Conservation (phyloP, 495 filamentous ascomycete genomes). For the Trichoderma orchidacearum region DNA sequence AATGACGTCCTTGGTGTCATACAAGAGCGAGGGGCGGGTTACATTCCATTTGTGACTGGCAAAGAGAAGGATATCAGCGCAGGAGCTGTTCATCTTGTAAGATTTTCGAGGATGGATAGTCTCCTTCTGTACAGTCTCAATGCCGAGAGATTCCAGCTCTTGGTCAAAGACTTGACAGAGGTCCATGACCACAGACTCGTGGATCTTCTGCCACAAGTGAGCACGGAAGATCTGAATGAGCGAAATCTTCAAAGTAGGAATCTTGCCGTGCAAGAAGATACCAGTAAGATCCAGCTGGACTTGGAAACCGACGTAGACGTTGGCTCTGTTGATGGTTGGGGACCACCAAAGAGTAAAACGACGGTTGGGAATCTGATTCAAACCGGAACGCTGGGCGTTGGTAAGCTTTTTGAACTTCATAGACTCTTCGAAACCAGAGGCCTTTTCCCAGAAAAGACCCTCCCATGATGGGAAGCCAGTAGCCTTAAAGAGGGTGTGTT, state of each 20-base stretch:
- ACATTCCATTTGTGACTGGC: slow-evolving; percentile 99
- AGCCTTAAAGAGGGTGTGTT: slow-evolving; percentile 97
- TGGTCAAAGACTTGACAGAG: slow-evolving; percentile 99
- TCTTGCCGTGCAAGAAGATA: slow-evolving; percentile 99
- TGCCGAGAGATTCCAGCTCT: slow-evolving; percentile 88
- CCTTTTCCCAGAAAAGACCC: slow-evolving; percentile 92
- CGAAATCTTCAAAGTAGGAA: slow-evolving; percentile 96
- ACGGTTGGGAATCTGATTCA: slow-evolving; percentile 99
- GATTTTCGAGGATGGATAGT: slow-evolving; percentile 99
- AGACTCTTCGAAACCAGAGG: slow-evolving; percentile 57
- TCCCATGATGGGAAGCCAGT: slow-evolving; percentile 99
- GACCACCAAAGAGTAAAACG: slow-evolving; percentile 99
- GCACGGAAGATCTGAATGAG: slow-evolving; percentile 99
- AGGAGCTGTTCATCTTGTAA: slow-evolving; percentile 99
- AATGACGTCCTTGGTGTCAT: slow-evolving; percentile 94
- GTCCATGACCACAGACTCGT: slow-evolving; percentile 99
- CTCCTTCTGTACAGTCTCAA: slow-evolving; percentile 98
- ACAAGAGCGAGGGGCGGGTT: slow-evolving; percentile 79
- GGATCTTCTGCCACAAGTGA: slow-evolving; percentile 99
- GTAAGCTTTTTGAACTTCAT: slow-evolving; percentile 99
- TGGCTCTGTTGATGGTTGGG: slow-evolving; percentile 64
- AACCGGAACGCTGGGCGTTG: slow-evolving; percentile 93
- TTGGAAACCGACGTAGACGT: slow-evolving; percentile 93
- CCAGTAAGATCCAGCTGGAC: slow-evolving; percentile 97
- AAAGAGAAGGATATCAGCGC: slow-evolving; percentile 94